These are phyloP conservation scores for Exophiala bonariae DNA, from an alignment of 2,329 filamentous ascomycete species.

Conservation along the genomic window DNA sequence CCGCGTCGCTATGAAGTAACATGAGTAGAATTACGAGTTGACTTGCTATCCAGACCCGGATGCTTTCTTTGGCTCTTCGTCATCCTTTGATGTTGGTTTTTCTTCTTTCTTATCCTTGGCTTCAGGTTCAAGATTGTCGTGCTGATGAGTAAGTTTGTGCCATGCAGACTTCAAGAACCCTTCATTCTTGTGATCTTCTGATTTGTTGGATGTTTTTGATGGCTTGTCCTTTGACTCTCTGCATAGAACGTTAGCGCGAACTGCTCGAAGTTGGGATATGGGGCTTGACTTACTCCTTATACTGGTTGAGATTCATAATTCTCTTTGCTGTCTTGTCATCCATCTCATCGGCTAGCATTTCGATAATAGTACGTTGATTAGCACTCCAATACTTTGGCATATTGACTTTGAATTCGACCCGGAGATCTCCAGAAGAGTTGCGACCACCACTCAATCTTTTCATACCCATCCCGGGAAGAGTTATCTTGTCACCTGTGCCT, in stretches of 20 bases:
- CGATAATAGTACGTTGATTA: slow-evolving; percentile 88
- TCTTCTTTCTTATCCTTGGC: slow-evolving; percentile 29
- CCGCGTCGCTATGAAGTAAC: slow-evolving; percentile 24
- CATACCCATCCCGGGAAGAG: slow-evolving; percentile 90
- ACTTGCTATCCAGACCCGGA: slow-evolving; percentile 36
- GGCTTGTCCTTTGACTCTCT: slow-evolving; percentile 16
- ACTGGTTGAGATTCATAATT: slow-evolving; percentile 76
- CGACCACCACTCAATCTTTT: slow-evolving; percentile 72
- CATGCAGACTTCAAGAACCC: slow-evolving; percentile 91
- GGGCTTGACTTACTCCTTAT: slow-evolving; percentile 48
- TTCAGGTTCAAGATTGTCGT: slow-evolving; percentile 35
- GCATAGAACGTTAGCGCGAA: slow-evolving; percentile 12
- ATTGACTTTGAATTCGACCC: slow-evolving; percentile 88
- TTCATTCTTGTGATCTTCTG: slow-evolving; percentile 68
- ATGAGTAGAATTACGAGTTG: slow-evolving; percentile 6
- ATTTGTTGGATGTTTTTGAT: slow-evolving; percentile 26
- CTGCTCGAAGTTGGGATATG: not conserved
- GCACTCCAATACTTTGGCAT: slow-evolving; percentile 94
- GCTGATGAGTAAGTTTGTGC: slow-evolving; percentile 84
- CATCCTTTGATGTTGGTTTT: slow-evolving; percentile 27
- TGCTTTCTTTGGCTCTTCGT: slow-evolving; percentile 40
- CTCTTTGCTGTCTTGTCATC: slow-evolving; percentile 87
- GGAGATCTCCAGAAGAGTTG: slow-evolving; percentile 74
- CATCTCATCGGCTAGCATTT: slow-evolving; percentile 97
- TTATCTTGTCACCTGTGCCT: slow-evolving; percentile 87